phyloP scores from a whole-genome alignment of 1,284 basidiomycete species.

The Tausonia pullulans region DNA sequence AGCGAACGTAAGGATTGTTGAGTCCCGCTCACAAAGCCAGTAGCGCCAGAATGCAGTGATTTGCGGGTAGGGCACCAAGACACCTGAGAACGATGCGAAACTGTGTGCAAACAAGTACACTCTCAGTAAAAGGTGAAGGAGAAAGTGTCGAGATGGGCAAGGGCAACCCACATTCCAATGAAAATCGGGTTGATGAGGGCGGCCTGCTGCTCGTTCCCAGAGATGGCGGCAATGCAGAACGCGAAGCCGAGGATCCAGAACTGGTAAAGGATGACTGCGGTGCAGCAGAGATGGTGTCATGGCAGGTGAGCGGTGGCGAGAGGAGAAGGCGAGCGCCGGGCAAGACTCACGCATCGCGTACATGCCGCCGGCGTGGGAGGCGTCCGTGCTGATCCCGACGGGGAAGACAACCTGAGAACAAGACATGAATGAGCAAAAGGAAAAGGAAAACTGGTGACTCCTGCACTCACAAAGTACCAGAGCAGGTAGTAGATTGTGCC shows the following conservation, averaged over 20 bases:
- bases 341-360: neutral
- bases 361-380: slow-evolving; percentile 14
- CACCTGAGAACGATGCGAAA: slow-evolving; percentile 21
- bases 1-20: neutral
- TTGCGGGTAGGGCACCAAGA: slow-evolving; percentile 20
- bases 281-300: too few relatives aligned
- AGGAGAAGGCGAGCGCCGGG: too few relatives aligned
- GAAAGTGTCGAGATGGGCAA: neutral
- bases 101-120: neutral
- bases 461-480: neutral
- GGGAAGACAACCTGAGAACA: slow-evolving; percentile 15
- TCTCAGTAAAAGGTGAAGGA: neutral
- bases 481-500: neutral
- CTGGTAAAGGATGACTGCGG: slow-evolving; percentile 9
- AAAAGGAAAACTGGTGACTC: neutral
- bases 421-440: neutral
- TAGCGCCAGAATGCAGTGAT: slow-evolving; percentile 23
- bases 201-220: slow-evolving; percentile 13
- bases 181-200: slow-evolving; percentile 15
- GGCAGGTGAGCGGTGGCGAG: too few relatives aligned
- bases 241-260: slow-evolving; percentile 13
- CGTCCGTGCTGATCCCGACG: slow-evolving; percentile 11
- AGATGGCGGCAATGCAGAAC: slow-evolving; percentile 8
- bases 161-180: neutral
- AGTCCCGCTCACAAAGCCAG: slow-evolving; percentile 17